A percentile compares a stretch with the other conserved stretches of the same genome.
Evolutionary conservation across 2,329 filamentous ascomycete species (phyloP).

Genomic region (Penicillium sp.): DNA sequence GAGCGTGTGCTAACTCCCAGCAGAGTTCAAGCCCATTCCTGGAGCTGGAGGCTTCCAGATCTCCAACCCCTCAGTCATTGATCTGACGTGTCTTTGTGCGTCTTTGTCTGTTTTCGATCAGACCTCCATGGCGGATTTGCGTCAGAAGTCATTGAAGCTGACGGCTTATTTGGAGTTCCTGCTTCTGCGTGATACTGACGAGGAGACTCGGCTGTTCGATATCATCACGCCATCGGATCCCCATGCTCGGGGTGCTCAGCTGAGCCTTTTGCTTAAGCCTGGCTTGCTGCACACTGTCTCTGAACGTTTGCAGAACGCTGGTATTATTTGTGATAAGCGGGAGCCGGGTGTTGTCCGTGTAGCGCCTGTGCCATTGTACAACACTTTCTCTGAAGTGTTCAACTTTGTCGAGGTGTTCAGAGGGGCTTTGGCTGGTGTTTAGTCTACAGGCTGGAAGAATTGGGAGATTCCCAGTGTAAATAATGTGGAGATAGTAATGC

Average conservation of each 20-base stretch:
- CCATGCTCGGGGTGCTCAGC: constrained; percentile 66
- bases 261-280: constrained; percentile 67
- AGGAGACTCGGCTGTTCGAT: constrained; percentile 46
- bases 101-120: constrained; percentile 69
- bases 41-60: constrained; percentile 78
- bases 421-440: constrained; percentile 27
- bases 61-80: constrained; percentile 73
- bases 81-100: constrained; percentile 67
- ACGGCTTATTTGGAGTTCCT: constrained; percentile 73
- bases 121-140: constrained; percentile 63
- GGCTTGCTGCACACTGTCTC: constrained; percentile 68
- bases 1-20: constrained; percentile 5
- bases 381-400: constrained; percentile 69
- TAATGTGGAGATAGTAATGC: not conserved
- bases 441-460: too few species aligned
- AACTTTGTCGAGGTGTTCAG: constrained; percentile 47
- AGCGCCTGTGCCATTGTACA: constrained; percentile 78
- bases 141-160: constrained; percentile 65
- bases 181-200: constrained; percentile 44
- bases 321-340: constrained; percentile 75
- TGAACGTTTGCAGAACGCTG: constrained; percentile 61
- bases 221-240: constrained; percentile 68
- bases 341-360: constrained; percentile 79
- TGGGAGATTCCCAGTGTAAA: too few species aligned
- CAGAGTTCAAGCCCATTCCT: constrained; percentile 66